phyloP scores from a whole-genome alignment of 805 yeast species.

The Teunomyces funiuensis region DNA sequence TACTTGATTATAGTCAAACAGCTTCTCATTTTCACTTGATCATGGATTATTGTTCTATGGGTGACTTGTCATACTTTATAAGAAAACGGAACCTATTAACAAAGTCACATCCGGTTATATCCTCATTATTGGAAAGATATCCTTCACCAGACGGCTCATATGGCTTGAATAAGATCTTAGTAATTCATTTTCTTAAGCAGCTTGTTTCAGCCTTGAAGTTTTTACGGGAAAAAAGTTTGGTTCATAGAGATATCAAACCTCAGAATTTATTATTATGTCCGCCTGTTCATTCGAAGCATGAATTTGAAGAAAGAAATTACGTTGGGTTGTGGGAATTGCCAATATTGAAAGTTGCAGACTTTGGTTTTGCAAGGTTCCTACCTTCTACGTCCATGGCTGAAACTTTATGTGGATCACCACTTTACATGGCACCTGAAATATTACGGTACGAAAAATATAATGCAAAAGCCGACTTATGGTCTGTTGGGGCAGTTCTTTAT shows the following conservation, averaged over 20 bases:
- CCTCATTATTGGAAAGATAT: slow-evolving; percentile 71
- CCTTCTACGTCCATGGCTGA: slow-evolving; percentile 95
- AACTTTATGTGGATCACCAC: slow-evolving; percentile 94
- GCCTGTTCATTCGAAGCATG: slow-evolving; percentile 65
- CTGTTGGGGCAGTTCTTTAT: slow-evolving; percentile 93
- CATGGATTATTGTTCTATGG: slow-evolving; percentile 96
- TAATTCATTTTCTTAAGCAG: slow-evolving; percentile 83
- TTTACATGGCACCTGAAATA: slow-evolving; percentile 98
- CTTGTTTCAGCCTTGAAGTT: slow-evolving; percentile 81
- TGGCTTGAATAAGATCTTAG: slow-evolving; percentile 78
- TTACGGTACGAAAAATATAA: slow-evolving; percentile 91
- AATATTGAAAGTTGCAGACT: slow-evolving; percentile 89
- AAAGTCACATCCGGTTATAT: slow-evolving; percentile 74
- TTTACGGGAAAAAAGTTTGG: slow-evolving; percentile 77
- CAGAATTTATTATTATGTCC: slow-evolving; percentile 84
- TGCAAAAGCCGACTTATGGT: slow-evolving; percentile 97
- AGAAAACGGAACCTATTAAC: slow-evolving; percentile 70
- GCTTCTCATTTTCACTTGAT: slow-evolving; percentile 77
- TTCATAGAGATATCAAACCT: slow-evolving; percentile 95
- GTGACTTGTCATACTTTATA: slow-evolving; percentile 88
- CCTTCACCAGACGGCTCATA: slow-evolving; percentile 78
- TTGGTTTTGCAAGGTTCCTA: slow-evolving; percentile 93
- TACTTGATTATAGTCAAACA: slow-evolving; percentile 81
- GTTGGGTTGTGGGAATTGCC: slow-evolving; percentile 90
- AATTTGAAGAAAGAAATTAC: slow-evolving; percentile 56